A percentile compares a stretch with the other conserved stretches of the same genome.
Conservation (phyloP, 1,284 basidiomycete species). For the Uromyces viciae-fabae region DNA sequence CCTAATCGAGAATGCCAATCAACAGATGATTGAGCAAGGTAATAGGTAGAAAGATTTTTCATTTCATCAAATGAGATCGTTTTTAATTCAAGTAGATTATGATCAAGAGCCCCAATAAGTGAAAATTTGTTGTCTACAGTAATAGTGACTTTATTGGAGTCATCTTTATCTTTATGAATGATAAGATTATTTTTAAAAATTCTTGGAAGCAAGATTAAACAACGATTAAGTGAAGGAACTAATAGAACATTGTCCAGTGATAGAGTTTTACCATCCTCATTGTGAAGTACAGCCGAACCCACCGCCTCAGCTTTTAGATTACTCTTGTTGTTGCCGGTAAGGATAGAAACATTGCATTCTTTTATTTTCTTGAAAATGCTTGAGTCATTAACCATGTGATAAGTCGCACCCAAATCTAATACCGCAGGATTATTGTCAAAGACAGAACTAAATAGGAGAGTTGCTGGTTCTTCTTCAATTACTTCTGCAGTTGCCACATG, state of each 20-base stretch:
- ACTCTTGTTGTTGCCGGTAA: not conserved
- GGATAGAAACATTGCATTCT: not conserved
- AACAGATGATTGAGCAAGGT: not conserved
- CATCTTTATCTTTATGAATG: not conserved
- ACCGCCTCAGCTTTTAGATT: not conserved
- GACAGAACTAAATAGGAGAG: not conserved
- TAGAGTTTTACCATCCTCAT: not conserved
- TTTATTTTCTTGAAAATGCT: not conserved
- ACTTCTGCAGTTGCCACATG: not conserved
- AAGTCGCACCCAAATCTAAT: not conserved
- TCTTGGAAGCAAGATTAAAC: not conserved
- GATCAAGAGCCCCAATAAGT: not conserved
- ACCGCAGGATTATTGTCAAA: not conserved
- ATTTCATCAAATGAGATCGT: not conserved
- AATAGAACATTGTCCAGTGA: not conserved
- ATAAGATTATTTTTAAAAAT: not conserved
- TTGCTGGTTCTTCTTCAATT: not conserved
- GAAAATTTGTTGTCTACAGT: not conserved
- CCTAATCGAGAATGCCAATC: not conserved
- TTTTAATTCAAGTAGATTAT: not conserved
- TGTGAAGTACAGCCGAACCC: not conserved
- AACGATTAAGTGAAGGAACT: not conserved
- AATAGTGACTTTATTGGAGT: not conserved
- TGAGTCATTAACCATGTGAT: not conserved
- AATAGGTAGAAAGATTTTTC: not conserved